Conservation (phyloP, 805 yeast genomes). For the Barnettozyma botsteinii region DNA sequence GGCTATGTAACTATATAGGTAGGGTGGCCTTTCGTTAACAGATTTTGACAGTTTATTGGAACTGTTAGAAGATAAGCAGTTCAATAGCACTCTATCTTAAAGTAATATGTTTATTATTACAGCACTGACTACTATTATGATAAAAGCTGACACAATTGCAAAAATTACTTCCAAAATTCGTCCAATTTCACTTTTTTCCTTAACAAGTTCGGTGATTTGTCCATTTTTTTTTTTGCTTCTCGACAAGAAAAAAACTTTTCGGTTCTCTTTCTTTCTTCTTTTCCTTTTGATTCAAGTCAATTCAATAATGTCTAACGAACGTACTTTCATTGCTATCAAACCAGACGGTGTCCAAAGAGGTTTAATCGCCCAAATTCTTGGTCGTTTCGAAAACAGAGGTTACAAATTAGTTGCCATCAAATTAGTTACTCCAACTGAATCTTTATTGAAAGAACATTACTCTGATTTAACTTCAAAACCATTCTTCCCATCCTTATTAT, state of each 20-base stretch:
- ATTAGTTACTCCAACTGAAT: slow-evolving; percentile 82
- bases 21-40: too few species aligned
- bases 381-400: slow-evolving; percentile 96
- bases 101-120: too few species aligned
- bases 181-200: too few species aligned
- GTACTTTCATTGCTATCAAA: slow-evolving; percentile 88
- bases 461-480: slow-evolving; percentile 93
- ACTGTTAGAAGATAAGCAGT: too few species aligned
- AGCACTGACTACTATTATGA: too few species aligned
- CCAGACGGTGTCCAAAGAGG: slow-evolving; percentile 99
- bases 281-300: not conserved
- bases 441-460: slow-evolving; percentile 87
- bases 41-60: too few species aligned
- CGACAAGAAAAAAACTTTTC: not conserved
- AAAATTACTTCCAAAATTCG: too few species aligned
- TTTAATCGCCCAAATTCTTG: slow-evolving; percentile 78
- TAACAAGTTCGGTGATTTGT: too few species aligned
- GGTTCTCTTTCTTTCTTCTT: not conserved
- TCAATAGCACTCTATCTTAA: too few species aligned
- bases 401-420: slow-evolving; percentile 95
- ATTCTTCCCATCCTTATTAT: slow-evolving; percentile 93
- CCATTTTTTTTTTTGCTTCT: not conserved
- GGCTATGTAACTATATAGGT: too few species aligned
- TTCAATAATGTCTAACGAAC: slow-evolving; percentile 42
- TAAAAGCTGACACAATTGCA: too few species aligned